Percentiles rank a stretch among this genome's conserved stretches.
Evolutionary conservation across 2,329 filamentous ascomycete species (phyloP).

Genomic region (Cercospora brassicicola): DNA sequence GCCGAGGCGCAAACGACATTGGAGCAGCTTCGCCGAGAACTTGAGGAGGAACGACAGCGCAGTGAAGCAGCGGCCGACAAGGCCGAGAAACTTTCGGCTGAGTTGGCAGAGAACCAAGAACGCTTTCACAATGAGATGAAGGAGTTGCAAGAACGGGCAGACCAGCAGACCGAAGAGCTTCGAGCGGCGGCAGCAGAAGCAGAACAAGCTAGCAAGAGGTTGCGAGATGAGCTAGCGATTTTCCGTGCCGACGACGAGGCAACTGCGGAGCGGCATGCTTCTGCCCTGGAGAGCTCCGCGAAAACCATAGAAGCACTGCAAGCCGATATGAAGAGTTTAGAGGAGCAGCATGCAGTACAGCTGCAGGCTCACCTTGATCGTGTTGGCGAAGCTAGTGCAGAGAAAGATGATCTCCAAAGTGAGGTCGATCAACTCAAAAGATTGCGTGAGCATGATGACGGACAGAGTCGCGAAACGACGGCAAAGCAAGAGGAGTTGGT

Average conservation of each 20-base stretch:
- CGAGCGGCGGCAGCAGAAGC: conserved; percentile 12
- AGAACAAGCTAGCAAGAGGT: conserved; percentile 18
- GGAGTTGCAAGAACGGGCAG: conserved; percentile 17
- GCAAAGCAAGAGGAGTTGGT: conserved; percentile 20
- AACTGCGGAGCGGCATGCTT: conserved; percentile 15
- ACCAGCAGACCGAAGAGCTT: conserved; percentile 22
- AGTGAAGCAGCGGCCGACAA: conserved; percentile 14
- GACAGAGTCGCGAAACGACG: conserved; percentile 10
- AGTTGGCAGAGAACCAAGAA: conserved; percentile 13
- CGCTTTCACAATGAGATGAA: conserved; percentile 21
- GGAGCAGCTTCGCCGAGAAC: conserved; percentile 28
- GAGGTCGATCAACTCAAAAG: conserved; percentile 23
- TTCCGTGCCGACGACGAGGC: conserved; percentile 19
- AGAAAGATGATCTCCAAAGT: conserved; percentile 17
- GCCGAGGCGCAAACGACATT: conserved; percentile 26
- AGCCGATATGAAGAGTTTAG: conserved; percentile 18
- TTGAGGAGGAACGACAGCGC: conserved; percentile 28
- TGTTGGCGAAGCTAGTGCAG: conserved; percentile 11
- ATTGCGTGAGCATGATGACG: conserved; percentile 10
- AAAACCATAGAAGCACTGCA: conserved; percentile 20
- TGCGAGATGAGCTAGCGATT: conserved; percentile 22
- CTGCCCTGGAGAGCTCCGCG: conserved; percentile 16
- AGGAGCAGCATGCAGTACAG: conserved; percentile 20
- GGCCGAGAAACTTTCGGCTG: conserved; percentile 22
- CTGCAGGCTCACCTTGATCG: conserved; percentile 17